Percentiles rank a stretch among this genome's conserved stretches.
phyloP scores from a whole-genome alignment of 768 basidiomycete genomes.

The Tubosaeta sp. region DNA sequence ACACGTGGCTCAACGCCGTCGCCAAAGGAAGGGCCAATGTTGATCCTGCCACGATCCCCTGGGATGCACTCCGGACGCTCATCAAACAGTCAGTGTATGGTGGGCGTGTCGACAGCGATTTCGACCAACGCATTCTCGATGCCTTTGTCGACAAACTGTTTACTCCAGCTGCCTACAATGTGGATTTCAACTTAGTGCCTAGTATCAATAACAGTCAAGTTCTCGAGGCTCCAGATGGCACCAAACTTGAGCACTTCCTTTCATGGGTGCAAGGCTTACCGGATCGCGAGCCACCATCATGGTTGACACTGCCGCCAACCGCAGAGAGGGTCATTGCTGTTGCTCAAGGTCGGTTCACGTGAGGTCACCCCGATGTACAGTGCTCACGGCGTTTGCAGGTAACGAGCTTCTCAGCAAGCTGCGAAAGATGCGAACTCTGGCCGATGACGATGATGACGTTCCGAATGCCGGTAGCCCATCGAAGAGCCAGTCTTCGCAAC shows the following conservation, averaged over 20 bases:
- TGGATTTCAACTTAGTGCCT: constrained; percentile 87
- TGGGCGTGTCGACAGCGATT: constrained; percentile 90
- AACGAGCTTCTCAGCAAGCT: constrained; percentile 81
- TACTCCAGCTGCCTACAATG: constrained; percentile 83
- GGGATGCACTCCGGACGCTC: constrained; percentile 90
- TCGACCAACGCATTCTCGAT: constrained; percentile 89
- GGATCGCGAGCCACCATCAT: constrained; percentile 89
- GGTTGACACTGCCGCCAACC: constrained; percentile 89
- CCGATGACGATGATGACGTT: constrained; percentile 79
- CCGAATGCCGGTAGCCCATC: constrained; percentile 47
- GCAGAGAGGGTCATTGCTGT: constrained; percentile 91
- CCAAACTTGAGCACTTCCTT: constrained; percentile 86
- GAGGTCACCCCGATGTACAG: neutral
- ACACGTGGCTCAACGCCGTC: constrained; percentile 76
- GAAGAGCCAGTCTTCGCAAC: constrained; percentile 63
- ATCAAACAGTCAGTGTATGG: constrained; percentile 97
- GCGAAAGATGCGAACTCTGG: constrained; percentile 87
- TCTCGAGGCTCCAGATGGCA: constrained; percentile 82
- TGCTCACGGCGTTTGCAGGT: constrained; percentile 42
- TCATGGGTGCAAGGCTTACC: constrained; percentile 87
- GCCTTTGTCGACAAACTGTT: constrained; percentile 91
- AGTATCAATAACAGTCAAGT: constrained; percentile 51
- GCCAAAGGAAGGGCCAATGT: constrained; percentile 90
- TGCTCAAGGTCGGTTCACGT: constrained; percentile 65
- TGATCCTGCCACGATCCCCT: constrained; percentile 88